Conservation (phyloP, 1,139 yeast genomes). For the Hanseniaspora uvarum region DNA sequence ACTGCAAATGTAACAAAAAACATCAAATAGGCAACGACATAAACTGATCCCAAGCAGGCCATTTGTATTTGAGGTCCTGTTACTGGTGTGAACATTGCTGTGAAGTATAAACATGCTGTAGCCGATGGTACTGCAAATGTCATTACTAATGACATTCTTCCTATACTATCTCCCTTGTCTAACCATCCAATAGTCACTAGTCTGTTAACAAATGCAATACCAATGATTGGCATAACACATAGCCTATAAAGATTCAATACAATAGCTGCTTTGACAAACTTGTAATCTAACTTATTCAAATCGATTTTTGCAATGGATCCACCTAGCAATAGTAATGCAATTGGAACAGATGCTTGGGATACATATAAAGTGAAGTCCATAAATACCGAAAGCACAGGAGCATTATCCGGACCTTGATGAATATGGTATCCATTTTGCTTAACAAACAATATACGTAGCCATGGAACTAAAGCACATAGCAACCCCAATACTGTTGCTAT, state of each 20-base stretch:
- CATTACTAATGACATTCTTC: conserved; percentile 51
- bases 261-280: conserved; percentile 46
- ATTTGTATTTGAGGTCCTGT: conserved; percentile 49
- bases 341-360: conserved; percentile 76
- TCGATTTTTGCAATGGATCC: conserved; percentile 67
- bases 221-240: conserved; percentile 48
- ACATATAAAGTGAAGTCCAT: conserved; percentile 66
- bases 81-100: conserved; percentile 73
- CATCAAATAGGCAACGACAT: conserved; percentile 57
- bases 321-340: conserved; percentile 64
- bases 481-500: conserved; percentile 44
- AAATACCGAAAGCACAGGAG: conserved; percentile 69
- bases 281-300: conserved; percentile 42
- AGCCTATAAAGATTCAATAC: conserved; percentile 38
- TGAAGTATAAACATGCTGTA: conserved; percentile 69
- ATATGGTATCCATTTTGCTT: conserved; percentile 30
- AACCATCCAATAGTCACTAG: conserved; percentile 34
- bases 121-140: conserved; percentile 80
- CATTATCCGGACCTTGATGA: conserved; percentile 67
- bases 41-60: conserved; percentile 69
- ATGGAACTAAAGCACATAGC: conserved; percentile 56
- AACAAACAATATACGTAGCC: conserved; percentile 60
- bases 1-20: conserved; percentile 53
- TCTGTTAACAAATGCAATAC: conserved; percentile 41
- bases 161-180: conserved; percentile 35